Evolutionary conservation across 2,329 filamentous ascomycete genomes (phyloP).

Genomic region (Rhytidhysteron rufulum): DNA sequence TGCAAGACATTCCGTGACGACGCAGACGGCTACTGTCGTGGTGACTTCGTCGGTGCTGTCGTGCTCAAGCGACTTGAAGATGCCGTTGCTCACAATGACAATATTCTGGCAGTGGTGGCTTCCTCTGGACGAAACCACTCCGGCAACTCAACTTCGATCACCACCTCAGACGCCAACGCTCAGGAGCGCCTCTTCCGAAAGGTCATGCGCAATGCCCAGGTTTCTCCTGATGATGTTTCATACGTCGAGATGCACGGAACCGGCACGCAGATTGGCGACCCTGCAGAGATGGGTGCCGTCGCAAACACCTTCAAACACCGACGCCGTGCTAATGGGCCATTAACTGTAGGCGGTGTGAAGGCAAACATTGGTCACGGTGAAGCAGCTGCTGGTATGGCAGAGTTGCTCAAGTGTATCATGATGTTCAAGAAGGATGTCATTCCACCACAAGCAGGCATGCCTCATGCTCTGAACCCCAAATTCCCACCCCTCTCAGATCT

Average conservation of each 20-base stretch:
- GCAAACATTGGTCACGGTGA: constrained; percentile 24
- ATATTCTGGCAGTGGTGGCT: constrained; percentile 18
- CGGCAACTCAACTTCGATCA: constrained; percentile 26
- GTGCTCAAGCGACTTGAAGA: constrained; percentile 18
- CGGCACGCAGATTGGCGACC: constrained; percentile 49
- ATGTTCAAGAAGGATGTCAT: constrained; percentile 21
- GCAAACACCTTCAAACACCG: constrained; percentile 44
- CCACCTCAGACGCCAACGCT: constrained; percentile 25
- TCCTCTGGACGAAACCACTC: constrained; percentile 5
- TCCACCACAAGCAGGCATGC: constrained; percentile 67
- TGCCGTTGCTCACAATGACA: constrained; percentile 17
- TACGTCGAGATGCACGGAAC: constrained; percentile 54
- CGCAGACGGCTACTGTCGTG: constrained; percentile 8
- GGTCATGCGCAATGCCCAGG: constrained; percentile 25
- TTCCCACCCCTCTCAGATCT: constrained; percentile 54
- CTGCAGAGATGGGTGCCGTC: constrained; percentile 51
- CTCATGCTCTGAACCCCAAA: constrained; percentile 56
- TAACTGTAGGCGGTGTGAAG: constrained; percentile 18
- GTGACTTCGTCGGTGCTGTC: constrained; percentile 16
- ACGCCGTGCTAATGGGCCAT: constrained; percentile 1
- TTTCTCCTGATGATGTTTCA: constrained; percentile 18
- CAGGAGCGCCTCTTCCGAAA: constrained; percentile 30
- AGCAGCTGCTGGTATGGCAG: constrained; percentile 17
- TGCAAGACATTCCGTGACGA: constrained; percentile 8
- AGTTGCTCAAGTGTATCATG: constrained; percentile 23